Evolutionary conservation across 116 monocot genomes (phyloP).

Genomic region (Posidonia oceanica): DNA sequence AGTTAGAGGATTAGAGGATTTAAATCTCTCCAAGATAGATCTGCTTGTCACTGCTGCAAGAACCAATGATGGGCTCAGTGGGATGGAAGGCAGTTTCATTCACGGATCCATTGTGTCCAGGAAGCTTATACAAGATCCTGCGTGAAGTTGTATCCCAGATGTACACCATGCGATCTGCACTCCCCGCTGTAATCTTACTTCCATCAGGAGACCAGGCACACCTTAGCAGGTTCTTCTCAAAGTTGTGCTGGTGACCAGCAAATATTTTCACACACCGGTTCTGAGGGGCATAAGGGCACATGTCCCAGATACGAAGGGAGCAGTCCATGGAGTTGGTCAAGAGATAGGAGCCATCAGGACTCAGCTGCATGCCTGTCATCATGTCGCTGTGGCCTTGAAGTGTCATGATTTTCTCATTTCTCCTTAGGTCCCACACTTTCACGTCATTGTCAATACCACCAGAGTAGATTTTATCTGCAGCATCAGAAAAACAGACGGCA

Average conservation of each 20-base stretch:
- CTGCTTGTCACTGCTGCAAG: conserved; percentile 93
- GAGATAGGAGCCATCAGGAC: conserved; percentile 93
- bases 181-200: conserved; percentile 84
- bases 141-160: conserved; percentile 95
- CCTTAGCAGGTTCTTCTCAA: conserved; percentile 89
- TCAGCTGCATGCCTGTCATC: conserved; percentile 98
- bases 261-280: conserved; percentile 94
- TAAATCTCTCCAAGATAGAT: conserved; percentile 87
- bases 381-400: conserved; percentile 88
- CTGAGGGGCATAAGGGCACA: conserved; percentile 97
- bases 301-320: conserved; percentile 86
- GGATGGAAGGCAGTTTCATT: conserved; percentile 96
- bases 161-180: conserved; percentile 95
- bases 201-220: conserved; percentile 92
- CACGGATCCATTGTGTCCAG: conserved; percentile 97
- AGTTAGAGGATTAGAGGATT: neutral
- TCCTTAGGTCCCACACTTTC: conserved; percentile 89
- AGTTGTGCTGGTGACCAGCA: conserved; percentile 92
- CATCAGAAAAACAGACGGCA: conserved; percentile 80
- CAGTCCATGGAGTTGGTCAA: conserved; percentile 95
- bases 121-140: conserved; percentile 86
- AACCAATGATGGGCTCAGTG: conserved; percentile 77
- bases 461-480: conserved; percentile 77
- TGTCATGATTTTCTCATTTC: conserved; percentile 68
- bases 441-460: conserved; percentile 90